Conservation (phyloP, 495 filamentous ascomycete genomes). For the Annulohypoxylon bovei region DNA sequence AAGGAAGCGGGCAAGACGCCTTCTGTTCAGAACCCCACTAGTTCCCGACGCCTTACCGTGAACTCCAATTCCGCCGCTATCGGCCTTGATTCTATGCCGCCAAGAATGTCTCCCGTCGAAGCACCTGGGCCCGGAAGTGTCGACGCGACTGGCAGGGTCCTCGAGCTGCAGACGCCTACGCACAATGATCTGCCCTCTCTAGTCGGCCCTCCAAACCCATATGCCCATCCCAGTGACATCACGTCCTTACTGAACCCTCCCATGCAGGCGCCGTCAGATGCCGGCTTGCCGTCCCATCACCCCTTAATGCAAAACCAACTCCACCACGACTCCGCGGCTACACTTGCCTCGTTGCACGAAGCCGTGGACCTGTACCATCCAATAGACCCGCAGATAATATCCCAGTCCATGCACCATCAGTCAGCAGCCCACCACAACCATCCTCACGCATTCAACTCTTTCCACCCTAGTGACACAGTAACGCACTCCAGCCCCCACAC, state of each 20-base stretch:
- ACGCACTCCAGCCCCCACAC: conserved; percentile 29
- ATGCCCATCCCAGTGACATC: conserved; percentile 50
- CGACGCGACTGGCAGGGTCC: conserved; percentile 35
- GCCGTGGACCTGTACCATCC: conserved; percentile 54
- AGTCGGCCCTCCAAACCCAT: conserved; percentile 45
- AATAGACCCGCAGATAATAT: conserved; percentile 63
- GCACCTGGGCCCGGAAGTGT: conserved; percentile 32
- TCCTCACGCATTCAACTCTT: conserved; percentile 34
- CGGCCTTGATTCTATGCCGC: conserved; percentile 20
- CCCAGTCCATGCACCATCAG: conserved; percentile 45
- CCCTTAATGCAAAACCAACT: conserved; percentile 45
- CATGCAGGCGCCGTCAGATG: conserved; percentile 40
- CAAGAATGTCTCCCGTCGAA: conserved; percentile 30
- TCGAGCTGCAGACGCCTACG: conserved; percentile 42
- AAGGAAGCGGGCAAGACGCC: conserved; percentile 76
- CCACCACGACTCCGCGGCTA: conserved; percentile 43
- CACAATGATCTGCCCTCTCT: conserved; percentile 36
- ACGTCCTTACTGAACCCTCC: conserved; percentile 46
- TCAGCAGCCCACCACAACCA: conserved; percentile 27
- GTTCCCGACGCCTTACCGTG: conserved; percentile 34
- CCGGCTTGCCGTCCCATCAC: conserved; percentile 45
- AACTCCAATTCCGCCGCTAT: conserved; percentile 16
- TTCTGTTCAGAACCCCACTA: conserved; percentile 31
- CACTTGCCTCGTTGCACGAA: conserved; percentile 37
- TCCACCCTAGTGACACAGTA: conserved; percentile 29